These are phyloP conservation scores for Blepharisma undulans DNA, from an alignment of 169 alveolate genomes.

Conservation along the genomic window DNA sequence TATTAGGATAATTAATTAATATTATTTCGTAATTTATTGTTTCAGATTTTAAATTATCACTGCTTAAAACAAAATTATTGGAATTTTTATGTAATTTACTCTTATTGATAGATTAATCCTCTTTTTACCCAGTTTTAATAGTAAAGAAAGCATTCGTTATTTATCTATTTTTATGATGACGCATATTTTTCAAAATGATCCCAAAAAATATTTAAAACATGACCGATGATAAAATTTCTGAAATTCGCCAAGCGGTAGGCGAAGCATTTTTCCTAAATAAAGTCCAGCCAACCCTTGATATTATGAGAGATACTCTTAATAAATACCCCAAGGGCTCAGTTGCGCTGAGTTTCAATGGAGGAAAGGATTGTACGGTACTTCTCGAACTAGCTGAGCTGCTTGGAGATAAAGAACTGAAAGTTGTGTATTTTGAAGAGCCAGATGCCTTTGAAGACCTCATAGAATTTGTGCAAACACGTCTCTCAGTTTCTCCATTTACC, in stretches of 20 bases:
- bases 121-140: background rate
- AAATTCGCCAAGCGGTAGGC: background rate
- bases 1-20: too few species aligned
- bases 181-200: background rate
- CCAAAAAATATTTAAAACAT: background rate
- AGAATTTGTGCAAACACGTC: background rate
- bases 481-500: conserved; percentile 21
- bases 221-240: background rate
- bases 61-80: background rate
- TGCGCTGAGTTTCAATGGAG: conserved; percentile 53
- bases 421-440: conserved; percentile 36
- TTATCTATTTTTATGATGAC: background rate
- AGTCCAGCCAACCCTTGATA: background rate
- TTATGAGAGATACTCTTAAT: conserved; percentile 7
- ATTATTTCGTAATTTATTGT: background rate
- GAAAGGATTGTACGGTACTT: conserved; percentile 61
- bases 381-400: conserved; percentile 37
- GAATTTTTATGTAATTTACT: background rate
- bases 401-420: background rate
- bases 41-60: background rate
- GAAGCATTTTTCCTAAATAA: background rate
- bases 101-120: background rate
- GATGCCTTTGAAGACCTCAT: conserved; percentile 43
- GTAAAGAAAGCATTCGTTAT: background rate
- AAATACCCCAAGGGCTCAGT: background rate